Base-by-base conservation (phyloP, 148 eudicot species). In the Arctostaphylos glauca region DNA sequence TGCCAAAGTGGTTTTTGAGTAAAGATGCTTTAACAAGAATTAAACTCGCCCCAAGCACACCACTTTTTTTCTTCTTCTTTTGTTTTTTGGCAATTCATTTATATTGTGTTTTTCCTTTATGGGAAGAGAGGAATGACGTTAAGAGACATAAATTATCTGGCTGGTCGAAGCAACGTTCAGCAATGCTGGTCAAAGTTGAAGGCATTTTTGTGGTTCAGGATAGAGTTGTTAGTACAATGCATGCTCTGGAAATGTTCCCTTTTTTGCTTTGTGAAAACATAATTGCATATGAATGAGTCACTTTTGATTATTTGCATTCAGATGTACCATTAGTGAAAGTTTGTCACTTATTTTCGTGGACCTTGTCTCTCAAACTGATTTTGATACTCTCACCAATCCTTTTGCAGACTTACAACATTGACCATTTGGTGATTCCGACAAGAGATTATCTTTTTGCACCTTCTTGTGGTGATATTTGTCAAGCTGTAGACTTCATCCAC, bases 361-460 rank as follows among this genome's bases (percentile, higher is more conserved):
- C 55, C 38, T 25, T 50, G 79, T 52, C 62, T 52, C 60, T 31
- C n/a, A 53, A 76, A 53, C 64, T 54, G 46, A 16, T 54, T 0
- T 76, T 21, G 50, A 19, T 7, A 68, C 43, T 68, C 68, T 58
- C 58, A 78, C 43, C 46, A 21, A 78, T 9, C 8, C 19, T 80
- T 64, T 82, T 86, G 64, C 82, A 94, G 98, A 91, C 91, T 85
- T 88, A 92, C 83, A 86, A 78, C 85, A 94, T 94, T 83, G 91
- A 91, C 74, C 94, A 94, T 85, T 89, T 94, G 88, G 94, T 91
- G 86, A 92, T 94, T 89, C 94, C 98, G 60, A 94, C 98, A 3
- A 91, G 98, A 88, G 98, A 94, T 83, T 94, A 94, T 87, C 96
- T 91, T 46, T 94, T 94, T 86, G 98, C 98, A 86, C 96, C 98